Conservation (phyloP, 1,139 yeast species). For the Saccharomycopsis hybrid region DNA sequence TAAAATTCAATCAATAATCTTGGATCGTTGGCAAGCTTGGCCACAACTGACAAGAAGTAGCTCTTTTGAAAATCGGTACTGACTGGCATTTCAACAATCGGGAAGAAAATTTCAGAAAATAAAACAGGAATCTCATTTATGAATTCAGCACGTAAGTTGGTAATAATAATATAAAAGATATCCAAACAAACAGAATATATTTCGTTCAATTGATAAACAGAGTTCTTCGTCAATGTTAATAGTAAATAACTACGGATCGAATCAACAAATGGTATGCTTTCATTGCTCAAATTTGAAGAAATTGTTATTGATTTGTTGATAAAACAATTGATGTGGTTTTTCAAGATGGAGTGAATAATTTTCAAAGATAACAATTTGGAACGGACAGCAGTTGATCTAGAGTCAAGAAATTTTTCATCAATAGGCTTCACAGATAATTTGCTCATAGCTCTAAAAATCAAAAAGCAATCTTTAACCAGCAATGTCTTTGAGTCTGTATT, state of each 20-base stretch:
- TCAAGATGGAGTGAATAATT: conserved; percentile 77
- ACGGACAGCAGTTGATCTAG: conserved; percentile 87
- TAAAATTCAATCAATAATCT: conserved; percentile 87
- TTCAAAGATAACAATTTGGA: conserved; percentile 86
- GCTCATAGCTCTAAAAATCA: conserved; percentile 91
- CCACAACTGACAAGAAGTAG: conserved; percentile 71
- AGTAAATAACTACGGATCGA: conserved; percentile 84
- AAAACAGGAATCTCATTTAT: conserved; percentile 92
- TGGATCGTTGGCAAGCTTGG: conserved; percentile 81
- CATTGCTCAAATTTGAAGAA: conserved; percentile 49
- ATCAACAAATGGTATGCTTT: conserved; percentile 60
- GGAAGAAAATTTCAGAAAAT: conserved; percentile 88
- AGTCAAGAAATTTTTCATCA: conserved; percentile 69
- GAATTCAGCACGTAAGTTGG: conserved; percentile 79
- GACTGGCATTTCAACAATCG: conserved; percentile 85
- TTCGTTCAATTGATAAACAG: conserved; percentile 87
- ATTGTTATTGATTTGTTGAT: conserved; percentile 58
- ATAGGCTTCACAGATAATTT: conserved; percentile 78
- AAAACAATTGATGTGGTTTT: conserved; percentile 80
- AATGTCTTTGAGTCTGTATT: conserved; percentile 54
- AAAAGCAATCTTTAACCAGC: conserved; percentile 82
- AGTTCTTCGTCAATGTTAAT: conserved; percentile 79
- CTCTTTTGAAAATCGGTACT: conserved; percentile 91
- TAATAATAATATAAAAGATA: conserved; percentile 83
- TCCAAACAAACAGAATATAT: conserved; percentile 90